phyloP scores from a whole-genome alignment of 306 rosid genomes.

The Hippophae rhamnoides region DNA sequence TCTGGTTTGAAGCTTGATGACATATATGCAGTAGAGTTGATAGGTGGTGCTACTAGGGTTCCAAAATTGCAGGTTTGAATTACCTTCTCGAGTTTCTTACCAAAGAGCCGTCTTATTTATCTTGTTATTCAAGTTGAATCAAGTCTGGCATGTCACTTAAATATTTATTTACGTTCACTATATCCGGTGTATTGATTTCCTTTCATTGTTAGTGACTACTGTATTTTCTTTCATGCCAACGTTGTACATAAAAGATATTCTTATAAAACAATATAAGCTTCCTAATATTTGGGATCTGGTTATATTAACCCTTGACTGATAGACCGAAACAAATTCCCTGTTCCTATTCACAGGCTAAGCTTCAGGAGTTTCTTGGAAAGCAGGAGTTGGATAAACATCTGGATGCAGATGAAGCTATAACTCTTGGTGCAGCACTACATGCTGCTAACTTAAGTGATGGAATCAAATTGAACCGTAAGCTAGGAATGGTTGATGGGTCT shows the following conservation, averaged over 20 bases:
- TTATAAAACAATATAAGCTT: neutral
- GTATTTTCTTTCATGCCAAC: too few species aligned
- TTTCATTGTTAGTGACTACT: too few species aligned
- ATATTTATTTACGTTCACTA: too few species aligned
- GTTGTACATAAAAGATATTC: neutral
- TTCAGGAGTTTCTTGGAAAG: slow-evolving; percentile 90
- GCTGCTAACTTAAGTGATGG: slow-evolving; percentile 99
- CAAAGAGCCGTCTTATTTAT: neutral
- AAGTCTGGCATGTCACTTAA: too few species aligned
- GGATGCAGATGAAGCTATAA: slow-evolving; percentile 96
- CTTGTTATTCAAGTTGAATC: too few species aligned
- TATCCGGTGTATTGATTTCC: too few species aligned
- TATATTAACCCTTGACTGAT: neutral
- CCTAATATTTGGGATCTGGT: neutral
- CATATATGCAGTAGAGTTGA: slow-evolving; percentile 83
- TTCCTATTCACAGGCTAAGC: slow-evolving; percentile 55
- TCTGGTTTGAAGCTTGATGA: slow-evolving; percentile 58
- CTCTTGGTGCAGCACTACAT: slow-evolving; percentile 82
- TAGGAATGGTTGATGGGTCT: slow-evolving; percentile 97
- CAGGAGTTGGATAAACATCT: slow-evolving; percentile 90
- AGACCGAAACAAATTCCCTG: neutral
- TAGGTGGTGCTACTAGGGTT: slow-evolving; percentile 95
- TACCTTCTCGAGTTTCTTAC: slow-evolving; percentile 14
- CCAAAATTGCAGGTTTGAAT: slow-evolving; percentile 88
- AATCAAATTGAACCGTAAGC: slow-evolving; percentile 90